Conservation (phyloP, 371 early-diverging fungal genomes). For the Apophysomyces elegans region DNA sequence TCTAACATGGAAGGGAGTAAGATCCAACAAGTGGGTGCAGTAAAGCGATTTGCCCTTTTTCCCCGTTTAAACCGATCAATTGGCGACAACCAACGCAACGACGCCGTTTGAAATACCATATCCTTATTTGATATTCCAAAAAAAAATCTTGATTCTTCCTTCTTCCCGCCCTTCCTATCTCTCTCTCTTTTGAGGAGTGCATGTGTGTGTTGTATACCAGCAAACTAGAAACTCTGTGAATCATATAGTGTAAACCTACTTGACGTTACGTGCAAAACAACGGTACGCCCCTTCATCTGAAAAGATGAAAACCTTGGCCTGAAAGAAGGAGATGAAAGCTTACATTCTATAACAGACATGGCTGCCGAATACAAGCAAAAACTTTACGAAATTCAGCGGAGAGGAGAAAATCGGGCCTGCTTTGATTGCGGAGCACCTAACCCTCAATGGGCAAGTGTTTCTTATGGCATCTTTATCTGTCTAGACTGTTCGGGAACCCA, state of each 20-base stretch:
- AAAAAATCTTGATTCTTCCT: too few relatives aligned
- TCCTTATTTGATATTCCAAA: background rate
- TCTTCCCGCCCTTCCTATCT: background rate
- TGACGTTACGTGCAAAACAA: background rate
- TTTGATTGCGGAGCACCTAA: constrained; percentile 86
- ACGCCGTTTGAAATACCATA: background rate
- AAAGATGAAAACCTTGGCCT: background rate
- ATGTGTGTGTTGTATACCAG: background rate
- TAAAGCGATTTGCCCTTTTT: too few relatives aligned
- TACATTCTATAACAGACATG: constrained; percentile 22
- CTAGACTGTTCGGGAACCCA: constrained; percentile 95
- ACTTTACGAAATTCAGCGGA: constrained; percentile 72
- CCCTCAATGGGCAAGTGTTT: constrained; percentile 95
- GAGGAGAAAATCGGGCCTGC: constrained; percentile 76
- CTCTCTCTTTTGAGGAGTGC: background rate
- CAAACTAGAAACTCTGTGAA: background rate
- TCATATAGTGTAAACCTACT: background rate
- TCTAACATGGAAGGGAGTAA: too few relatives aligned
- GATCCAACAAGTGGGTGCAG: too few relatives aligned
- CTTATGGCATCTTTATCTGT: constrained; percentile 97
- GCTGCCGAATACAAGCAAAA: constrained; percentile 68
- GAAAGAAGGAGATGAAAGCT: background rate
- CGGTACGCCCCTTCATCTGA: background rate
- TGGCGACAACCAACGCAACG: too few relatives aligned
- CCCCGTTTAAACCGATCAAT: too few relatives aligned